Evolutionary conservation across 805 yeast species (phyloP), one percentile per base, ranked within the genome.

Genomic region (Starmera dryadoides): DNA sequence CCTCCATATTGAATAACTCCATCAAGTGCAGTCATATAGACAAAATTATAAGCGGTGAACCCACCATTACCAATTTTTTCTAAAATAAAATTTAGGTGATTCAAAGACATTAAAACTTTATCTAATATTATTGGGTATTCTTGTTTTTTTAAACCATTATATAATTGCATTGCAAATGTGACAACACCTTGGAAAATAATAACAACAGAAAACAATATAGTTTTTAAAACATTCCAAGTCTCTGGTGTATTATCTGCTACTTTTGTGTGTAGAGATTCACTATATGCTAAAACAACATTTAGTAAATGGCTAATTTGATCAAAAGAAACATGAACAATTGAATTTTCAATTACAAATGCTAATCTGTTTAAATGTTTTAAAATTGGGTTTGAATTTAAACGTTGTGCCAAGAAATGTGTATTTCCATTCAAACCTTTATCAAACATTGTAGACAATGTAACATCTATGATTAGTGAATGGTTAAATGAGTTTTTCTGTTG

Each of bases 41-140:
- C 75, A 53, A 77, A 81, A 47, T 78, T 77, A 55, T 77, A 81
- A 11, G 75, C 67, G 41, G 76, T 77, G 50, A 79, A 79, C 3
- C 84, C 84, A 4, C 83, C 84, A 19, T 73, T 71, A 0, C 86
- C 86, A 8, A 79, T 69, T 18, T 71, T 60, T 22, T 71, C 66
- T 20, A 77, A 49, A 8, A 79, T 60, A 44, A 70, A 76, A 44
- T 73, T 66, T 37, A 69, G 34, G 43, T 69, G 56, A 49, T 64
- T 75, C 11, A 77, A 56, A 6, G 61, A 52, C 33, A 63, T 63
- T 26, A 75, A 49, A 1, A 73, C 55, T 31, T 60, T 49, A 20
- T 59, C 45, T 29, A 63, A 43, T 10, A 56, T 46, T 2, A 39
- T 42, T 4, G 49, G 45, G n/a, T 47, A 44, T 14, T 49, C 44